A percentile compares a stretch with the other conserved stretches of the same genome.
Evolutionary conservation across 257 asterid genomes (phyloP).

Genomic region (Solanum sejunctum): DNA sequence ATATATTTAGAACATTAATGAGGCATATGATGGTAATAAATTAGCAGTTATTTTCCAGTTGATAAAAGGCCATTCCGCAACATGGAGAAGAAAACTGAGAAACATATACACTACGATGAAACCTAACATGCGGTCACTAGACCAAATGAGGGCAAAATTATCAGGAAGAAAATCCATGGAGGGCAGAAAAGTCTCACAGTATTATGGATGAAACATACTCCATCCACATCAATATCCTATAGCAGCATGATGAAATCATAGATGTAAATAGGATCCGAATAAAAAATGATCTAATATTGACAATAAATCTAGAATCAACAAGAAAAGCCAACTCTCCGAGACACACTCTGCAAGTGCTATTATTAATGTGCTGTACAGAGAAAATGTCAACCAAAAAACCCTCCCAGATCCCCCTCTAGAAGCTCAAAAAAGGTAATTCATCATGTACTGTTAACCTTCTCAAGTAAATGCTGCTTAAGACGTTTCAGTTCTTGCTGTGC

Average conservation of each 20-base stretch:
- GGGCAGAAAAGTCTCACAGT: background rate
- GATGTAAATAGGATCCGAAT: background rate
- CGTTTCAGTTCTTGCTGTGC: conserved; percentile 73
- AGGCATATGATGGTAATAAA: background rate
- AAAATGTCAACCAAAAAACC: background rate
- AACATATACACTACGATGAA: background rate
- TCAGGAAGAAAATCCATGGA: background rate
- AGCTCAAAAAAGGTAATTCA: background rate
- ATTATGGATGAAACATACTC: background rate
- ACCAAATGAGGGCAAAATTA: background rate
- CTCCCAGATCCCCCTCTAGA: background rate
- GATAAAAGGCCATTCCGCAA: background rate
- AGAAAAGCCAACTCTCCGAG: background rate
- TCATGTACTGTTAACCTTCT: conserved; percentile 41
- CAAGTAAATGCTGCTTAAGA: conserved; percentile 90
- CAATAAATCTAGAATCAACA: background rate
- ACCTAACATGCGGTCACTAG: background rate
- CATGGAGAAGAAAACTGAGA: background rate
- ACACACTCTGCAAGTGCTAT: background rate
- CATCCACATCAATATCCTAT: background rate
- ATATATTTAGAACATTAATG: background rate
- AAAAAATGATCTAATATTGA: background rate
- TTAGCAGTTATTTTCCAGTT: background rate
- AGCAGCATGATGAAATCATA: background rate
- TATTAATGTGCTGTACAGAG: background rate